These are phyloP conservation scores for Podospora didyma DNA, from an alignment of 495 filamentous ascomycete species.

Conservation along the genomic window DNA sequence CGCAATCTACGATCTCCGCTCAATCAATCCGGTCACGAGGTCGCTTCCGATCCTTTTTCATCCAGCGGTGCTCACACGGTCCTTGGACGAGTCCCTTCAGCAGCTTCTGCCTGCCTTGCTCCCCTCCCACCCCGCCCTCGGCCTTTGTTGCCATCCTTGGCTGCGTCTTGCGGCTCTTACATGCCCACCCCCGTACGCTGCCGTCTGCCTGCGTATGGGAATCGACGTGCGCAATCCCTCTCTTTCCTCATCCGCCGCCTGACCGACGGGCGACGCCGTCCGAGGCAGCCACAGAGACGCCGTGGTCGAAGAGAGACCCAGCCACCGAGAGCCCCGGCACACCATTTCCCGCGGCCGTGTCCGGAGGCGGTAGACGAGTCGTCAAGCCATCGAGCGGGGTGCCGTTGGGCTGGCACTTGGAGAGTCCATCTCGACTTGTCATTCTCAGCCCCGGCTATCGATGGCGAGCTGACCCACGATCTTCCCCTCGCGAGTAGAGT, in stretches of 20 bases:
- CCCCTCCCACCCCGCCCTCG: conserved; percentile 4
- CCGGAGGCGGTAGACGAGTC: neutral
- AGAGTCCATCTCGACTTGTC: conserved; percentile 2
- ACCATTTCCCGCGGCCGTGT: neutral
- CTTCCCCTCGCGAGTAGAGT: conserved; percentile 21
- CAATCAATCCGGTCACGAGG: conserved; percentile 32
- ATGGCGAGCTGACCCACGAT: conserved; percentile 28
- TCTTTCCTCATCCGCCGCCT: conserved; percentile 4
- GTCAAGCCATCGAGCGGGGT: neutral
- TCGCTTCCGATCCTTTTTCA: conserved; percentile 24
- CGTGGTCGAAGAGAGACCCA: neutral
- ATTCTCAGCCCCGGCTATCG: conserved; percentile 14
- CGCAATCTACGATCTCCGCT: conserved; percentile 28
- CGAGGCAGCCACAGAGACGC: conserved; percentile 6
- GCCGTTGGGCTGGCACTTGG: neutral
- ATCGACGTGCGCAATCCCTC: conserved; percentile 11
- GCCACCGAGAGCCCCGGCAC: neutral
- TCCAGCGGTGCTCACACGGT: conserved; percentile 9
- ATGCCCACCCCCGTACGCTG: conserved; percentile 22
- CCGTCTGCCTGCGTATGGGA: conserved; percentile 18
- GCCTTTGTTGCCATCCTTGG: conserved; percentile 16
- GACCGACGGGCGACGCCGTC: conserved; percentile 6
- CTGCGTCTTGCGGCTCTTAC: conserved; percentile 29
- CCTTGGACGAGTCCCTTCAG: conserved; percentile 12
- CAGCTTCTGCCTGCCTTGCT: conserved; percentile 12